phyloP scores from a whole-genome alignment of 2,329 filamentous ascomycete species.

The Fusarium sacchari region DNA sequence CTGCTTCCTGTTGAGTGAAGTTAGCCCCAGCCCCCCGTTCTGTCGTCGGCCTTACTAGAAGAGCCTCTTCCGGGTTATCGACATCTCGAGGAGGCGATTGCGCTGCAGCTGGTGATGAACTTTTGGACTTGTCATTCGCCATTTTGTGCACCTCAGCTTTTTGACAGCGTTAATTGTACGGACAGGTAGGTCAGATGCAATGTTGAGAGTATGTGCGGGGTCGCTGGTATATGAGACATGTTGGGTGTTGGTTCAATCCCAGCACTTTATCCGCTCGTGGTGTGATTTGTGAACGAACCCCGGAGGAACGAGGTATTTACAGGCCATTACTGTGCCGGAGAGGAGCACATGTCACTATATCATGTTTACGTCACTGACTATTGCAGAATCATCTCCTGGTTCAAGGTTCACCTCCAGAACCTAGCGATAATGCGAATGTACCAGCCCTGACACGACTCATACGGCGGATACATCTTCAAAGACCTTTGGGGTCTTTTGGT shows the following conservation, averaged over 20 bases:
- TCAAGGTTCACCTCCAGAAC: too few species aligned
- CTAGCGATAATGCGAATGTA: too few species aligned
- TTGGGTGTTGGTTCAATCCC: not conserved
- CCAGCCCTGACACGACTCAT: too few species aligned
- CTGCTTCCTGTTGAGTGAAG: rapidly evolving
- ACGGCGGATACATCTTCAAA: too few species aligned
- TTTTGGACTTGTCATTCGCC: not conserved
- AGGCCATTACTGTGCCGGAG: not conserved
- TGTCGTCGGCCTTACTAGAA: not conserved
- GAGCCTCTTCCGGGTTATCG: not conserved
- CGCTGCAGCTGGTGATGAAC: not conserved
- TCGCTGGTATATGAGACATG: not conserved
- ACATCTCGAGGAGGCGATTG: not conserved
- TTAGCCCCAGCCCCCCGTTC: not conserved
- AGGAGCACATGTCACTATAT: not conserved
- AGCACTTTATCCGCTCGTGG: not conserved
- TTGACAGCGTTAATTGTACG: rapidly evolving
- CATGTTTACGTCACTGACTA: not conserved
- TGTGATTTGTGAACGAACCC: not conserved
- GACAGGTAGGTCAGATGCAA: rapidly evolving
- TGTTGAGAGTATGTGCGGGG: not conserved
- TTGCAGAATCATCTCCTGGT: too few species aligned
- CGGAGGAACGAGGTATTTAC: not conserved
- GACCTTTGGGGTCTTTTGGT: too few species aligned
- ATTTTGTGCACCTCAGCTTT: rapidly evolving